Conservation (phyloP, 208 protist genomes). For the Endotrypanum monterogeii region DNA sequence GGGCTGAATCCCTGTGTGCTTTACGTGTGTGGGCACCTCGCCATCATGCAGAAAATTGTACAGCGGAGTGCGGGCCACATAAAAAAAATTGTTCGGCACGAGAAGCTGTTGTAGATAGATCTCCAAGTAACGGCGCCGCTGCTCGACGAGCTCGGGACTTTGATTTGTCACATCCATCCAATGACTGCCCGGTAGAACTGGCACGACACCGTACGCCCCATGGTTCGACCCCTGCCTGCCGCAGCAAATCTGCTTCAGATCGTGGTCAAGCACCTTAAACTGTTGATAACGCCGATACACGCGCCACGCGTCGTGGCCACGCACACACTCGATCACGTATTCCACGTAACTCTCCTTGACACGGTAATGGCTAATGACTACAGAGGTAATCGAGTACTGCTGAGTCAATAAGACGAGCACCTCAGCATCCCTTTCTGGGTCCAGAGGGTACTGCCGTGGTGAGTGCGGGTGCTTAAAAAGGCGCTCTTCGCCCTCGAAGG, state of each 20-base stretch:
- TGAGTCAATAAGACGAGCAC: slow-evolving; percentile 23
- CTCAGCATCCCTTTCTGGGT: slow-evolving; percentile 29
- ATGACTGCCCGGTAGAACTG: slow-evolving; percentile 75
- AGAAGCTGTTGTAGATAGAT: slow-evolving; percentile 88
- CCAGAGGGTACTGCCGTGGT: slow-evolving; percentile 25
- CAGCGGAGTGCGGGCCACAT: slow-evolving; percentile 59
- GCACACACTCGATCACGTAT: slow-evolving; percentile 72
- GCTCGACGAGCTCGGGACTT: slow-evolving; percentile 75
- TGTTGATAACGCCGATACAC: slow-evolving; percentile 86
- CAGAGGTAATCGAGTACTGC: slow-evolving; percentile 40
- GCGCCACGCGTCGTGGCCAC: slow-evolving; percentile 47
- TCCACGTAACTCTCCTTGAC: slow-evolving; percentile 72
- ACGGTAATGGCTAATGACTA: slow-evolving; percentile 66
- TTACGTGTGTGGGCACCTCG: slow-evolving; percentile 54
- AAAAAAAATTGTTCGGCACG: slow-evolving; percentile 78
- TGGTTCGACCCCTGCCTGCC: slow-evolving; percentile 37
- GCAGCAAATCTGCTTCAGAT: slow-evolving; percentile 59
- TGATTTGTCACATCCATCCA: slow-evolving; percentile 91
- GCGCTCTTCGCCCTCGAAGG: slow-evolving; percentile 30
- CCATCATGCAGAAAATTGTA: slow-evolving; percentile 86
- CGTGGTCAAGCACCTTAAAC: slow-evolving; percentile 75
- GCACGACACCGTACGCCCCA: slow-evolving; percentile 76
- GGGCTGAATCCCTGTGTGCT: slow-evolving; percentile 32
- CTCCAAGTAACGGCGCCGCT: slow-evolving; percentile 72
- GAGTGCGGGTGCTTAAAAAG: slow-evolving; percentile 18